Percentiles rank a stretch among this genome's conserved stretches.
Conservation (phyloP, 2,329 filamentous ascomycete species). For the Alternaria solani region DNA sequence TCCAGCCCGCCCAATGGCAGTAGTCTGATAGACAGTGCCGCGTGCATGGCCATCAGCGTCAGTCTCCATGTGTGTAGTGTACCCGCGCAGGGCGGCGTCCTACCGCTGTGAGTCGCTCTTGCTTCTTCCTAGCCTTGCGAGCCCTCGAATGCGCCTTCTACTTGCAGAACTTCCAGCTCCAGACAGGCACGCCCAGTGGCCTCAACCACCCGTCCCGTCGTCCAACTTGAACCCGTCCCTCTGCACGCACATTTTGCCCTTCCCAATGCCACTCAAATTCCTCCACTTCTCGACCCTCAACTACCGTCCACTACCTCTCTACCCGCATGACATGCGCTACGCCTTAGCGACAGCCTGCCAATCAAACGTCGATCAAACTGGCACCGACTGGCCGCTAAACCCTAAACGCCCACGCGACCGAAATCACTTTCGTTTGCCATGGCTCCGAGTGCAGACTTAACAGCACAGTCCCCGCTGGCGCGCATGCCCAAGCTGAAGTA, state of each 20-base stretch:
- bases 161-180: conserved; percentile 6
- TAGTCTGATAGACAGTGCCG: background rate
- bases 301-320: conserved; percentile 16
- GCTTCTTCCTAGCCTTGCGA: conserved; percentile 9
- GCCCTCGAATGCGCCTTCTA: conserved; percentile 18
- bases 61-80: conserved; percentile 1
- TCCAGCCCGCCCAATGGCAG: conserved; percentile 6
- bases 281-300: conserved; percentile 13
- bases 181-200: background rate
- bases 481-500: conserved; percentile 49
- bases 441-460: conserved; percentile 39
- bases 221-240: conserved; percentile 4
- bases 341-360: conserved; percentile 25
- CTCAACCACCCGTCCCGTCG: conserved; percentile 2
- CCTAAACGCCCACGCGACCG: conserved; percentile 28
- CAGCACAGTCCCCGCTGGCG: conserved; percentile 34
- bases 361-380: conserved; percentile 26
- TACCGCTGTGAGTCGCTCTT: conserved; percentile 16
- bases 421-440: conserved; percentile 40
- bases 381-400: conserved; percentile 28
- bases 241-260: conserved; percentile 5
- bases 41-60: background rate
- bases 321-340: conserved; percentile 29
- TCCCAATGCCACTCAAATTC: conserved; percentile 6
- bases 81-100: conserved; percentile 1